A percentile compares a stretch with the other conserved stretches of the same genome.
These are phyloP conservation scores for Neospora caninum DNA, from an alignment of 169 alveolate genomes.

Conservation along the genomic window DNA sequence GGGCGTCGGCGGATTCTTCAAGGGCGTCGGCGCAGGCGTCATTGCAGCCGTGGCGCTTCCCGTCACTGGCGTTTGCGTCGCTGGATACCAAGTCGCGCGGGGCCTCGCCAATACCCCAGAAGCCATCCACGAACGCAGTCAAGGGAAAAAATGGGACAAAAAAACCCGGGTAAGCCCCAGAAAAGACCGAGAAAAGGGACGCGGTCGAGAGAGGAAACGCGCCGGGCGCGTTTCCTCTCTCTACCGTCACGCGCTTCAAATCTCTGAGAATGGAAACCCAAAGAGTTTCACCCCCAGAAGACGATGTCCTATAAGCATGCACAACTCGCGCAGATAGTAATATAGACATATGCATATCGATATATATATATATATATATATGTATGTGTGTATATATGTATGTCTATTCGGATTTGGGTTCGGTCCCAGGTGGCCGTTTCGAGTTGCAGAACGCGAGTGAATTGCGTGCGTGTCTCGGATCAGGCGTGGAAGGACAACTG, in stretches of 20 bases:
- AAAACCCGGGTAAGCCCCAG: constrained; percentile 81
- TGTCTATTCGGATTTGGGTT: too few species aligned
- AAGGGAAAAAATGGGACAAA: constrained; percentile 90
- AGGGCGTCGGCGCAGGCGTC: constrained; percentile 90
- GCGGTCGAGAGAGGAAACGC: too few species aligned
- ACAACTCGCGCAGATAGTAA: too few species aligned
- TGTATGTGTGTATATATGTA: constrained; percentile 44
- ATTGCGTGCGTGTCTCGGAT: background rate
- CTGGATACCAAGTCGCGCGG: constrained; percentile 88
- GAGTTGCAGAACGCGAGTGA: background rate
- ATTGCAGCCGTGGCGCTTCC: constrained; percentile 89
- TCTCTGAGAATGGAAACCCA: too few species aligned
- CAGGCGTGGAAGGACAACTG: constrained; percentile 60
- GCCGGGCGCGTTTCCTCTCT: too few species aligned
- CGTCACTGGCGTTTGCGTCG: constrained; percentile 87
- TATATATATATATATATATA: constrained; percentile 78
- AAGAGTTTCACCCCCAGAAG: too few species aligned
- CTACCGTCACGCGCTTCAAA: too few species aligned
- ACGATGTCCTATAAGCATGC: too few species aligned
- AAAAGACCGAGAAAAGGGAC: too few species aligned
- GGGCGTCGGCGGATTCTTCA: constrained; percentile 89
- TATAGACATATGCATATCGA: constrained; percentile 75
- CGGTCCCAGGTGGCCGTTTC: too few species aligned
- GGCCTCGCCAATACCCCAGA: constrained; percentile 90
- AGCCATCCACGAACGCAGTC: constrained; percentile 83